Evolutionary conservation across 2,329 filamentous ascomycete species (phyloP).

Genomic region (Epichloe gansuensis): DNA sequence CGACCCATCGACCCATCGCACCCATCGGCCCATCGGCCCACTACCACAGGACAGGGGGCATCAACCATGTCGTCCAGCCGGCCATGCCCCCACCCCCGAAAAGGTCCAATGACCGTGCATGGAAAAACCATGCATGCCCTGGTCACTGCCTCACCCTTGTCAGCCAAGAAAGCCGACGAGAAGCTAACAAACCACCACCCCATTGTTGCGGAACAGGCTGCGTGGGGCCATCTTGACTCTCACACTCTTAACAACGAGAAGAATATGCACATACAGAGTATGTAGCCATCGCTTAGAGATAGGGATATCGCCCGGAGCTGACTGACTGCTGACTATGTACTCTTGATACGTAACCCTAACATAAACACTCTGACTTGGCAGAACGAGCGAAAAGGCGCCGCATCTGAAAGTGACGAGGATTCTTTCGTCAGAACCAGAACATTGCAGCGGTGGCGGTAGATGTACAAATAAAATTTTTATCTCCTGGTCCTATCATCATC

Average conservation of each 20-base stretch:
- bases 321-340: too few species aligned
- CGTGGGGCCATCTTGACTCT: neutral
- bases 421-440: too few species aligned
- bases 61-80: neutral
- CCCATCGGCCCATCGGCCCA: too few species aligned
- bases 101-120: neutral
- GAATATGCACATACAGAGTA: neutral
- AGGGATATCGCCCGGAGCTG: neutral
- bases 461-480: too few species aligned
- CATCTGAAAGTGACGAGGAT: too few species aligned
- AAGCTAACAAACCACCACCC: neutral
- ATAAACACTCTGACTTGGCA: too few species aligned
- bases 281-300: neutral
- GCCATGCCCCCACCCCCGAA: neutral
- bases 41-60: neutral
- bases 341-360: too few species aligned
- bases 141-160: neutral
- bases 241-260: too few species aligned
- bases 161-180: neutral
- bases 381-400: too few species aligned
- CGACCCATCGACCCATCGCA: too few species aligned
- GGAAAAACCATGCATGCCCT: neutral
- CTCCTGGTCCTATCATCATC: too few species aligned
- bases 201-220: neutral
- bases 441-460: too few species aligned